Percentiles rank a stretch among this genome's conserved stretches.
These are phyloP conservation scores for Phoenix roebelenii DNA, from an alignment of 176 grass and related monocot genomes.

Conservation along the genomic window DNA sequence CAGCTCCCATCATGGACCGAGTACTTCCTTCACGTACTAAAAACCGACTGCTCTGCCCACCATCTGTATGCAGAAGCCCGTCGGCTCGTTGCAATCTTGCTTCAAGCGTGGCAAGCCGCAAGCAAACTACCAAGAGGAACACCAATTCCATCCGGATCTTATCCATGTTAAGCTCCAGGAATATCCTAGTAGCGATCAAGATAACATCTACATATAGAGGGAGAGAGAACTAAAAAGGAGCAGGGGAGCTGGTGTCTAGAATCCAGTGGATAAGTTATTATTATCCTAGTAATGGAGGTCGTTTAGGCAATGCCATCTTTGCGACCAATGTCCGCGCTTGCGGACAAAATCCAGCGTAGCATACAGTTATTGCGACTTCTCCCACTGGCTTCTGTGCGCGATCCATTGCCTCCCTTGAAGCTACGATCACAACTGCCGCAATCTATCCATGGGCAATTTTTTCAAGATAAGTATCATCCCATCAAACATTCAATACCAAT, in stretches of 20 bases:
- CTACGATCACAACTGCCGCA: too few species aligned
- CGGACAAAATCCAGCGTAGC: neutral
- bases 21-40: neutral
- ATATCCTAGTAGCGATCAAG: conserved; percentile 2
- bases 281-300: conserved; percentile 6
- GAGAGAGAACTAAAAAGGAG: too few species aligned
- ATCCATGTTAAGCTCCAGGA: neutral
- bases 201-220: too few species aligned
- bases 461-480: too few species aligned
- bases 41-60: conserved; percentile 4
- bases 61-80: neutral
- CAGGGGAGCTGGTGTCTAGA: neutral
- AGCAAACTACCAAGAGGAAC: conserved; percentile 6
- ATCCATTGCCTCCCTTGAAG: too few species aligned
- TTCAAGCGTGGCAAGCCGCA: conserved; percentile 6
- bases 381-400: neutral
- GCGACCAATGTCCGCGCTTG: neutral
- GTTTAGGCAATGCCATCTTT: conserved; percentile 1
- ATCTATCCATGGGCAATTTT: too few species aligned
- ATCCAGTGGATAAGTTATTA: neutral
- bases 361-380: neutral
- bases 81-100: conserved; percentile 2
- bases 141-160: conserved; percentile 9
- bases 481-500: too few species aligned
- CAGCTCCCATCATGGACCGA: neutral